A percentile compares a stretch with the other conserved stretches of the same genome.
Conservation (phyloP, 176 grass and related monocot species). For the Zoysia pacifica region DNA sequence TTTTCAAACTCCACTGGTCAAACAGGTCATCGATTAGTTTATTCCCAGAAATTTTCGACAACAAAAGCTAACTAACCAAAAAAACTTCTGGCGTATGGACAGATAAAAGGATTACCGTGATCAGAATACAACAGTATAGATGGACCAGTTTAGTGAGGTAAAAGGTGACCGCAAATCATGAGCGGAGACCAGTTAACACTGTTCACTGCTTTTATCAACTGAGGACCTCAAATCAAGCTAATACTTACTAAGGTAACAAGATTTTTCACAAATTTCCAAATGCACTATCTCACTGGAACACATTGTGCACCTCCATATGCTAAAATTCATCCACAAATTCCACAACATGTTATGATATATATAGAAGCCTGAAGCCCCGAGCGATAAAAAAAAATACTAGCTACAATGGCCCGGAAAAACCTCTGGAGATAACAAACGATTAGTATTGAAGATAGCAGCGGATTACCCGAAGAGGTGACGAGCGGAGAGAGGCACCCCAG, state of each 20-base stretch:
- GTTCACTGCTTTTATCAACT: neutral
- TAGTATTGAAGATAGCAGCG: neutral
- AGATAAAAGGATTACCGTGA: too few species aligned
- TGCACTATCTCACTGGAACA: neutral
- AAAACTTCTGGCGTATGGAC: too few species aligned
- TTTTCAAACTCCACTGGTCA: too few species aligned
- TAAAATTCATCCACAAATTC: neutral
- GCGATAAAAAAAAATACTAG: neutral
- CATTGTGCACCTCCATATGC: neutral
- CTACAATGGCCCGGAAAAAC: neutral
- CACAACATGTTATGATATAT: too few species aligned
- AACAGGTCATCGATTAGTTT: too few species aligned
- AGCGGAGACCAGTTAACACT: too few species aligned
- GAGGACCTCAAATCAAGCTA: neutral
- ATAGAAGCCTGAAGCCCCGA: neutral
- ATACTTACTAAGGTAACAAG: neutral
- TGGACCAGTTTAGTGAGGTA: too few species aligned
- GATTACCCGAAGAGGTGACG: conserved; percentile 57
- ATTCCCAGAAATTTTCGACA: too few species aligned
- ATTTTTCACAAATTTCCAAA: neutral
- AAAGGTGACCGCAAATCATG: too few species aligned
- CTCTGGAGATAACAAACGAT: neutral
- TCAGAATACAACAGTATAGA: too few species aligned
- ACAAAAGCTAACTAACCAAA: too few species aligned
- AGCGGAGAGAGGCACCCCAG: conserved; percentile 49